phyloP scores from a whole-genome alignment of 2,329 filamentous ascomycete genomes.

The Cadophora gregata region DNA sequence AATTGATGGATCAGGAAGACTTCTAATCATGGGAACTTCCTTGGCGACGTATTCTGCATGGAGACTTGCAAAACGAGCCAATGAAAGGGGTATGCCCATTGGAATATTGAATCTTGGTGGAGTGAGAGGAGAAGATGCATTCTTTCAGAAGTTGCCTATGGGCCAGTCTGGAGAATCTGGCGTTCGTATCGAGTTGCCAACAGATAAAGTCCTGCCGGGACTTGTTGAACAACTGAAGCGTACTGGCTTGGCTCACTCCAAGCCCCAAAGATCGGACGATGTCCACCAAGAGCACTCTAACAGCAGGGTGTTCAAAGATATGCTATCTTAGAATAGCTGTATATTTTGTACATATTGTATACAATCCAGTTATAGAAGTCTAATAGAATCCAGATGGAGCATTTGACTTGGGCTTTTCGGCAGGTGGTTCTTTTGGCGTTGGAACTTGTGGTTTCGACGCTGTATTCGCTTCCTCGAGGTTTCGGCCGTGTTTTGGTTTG shows the following conservation, averaged over 20 bases:
- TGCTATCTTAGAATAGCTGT: slow-evolving; percentile 56
- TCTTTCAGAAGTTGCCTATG: slow-evolving; percentile 65
- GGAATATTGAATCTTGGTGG: slow-evolving; percentile 89
- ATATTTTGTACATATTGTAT: slow-evolving; percentile 37
- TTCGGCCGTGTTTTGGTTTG: slow-evolving; percentile 36
- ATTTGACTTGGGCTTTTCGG: slow-evolving; percentile 35
- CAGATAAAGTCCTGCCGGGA: slow-evolving; percentile 61
- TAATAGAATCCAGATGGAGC: slow-evolving; percentile 44
- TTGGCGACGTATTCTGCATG: slow-evolving; percentile 95
- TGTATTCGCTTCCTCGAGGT: slow-evolving; percentile 22
- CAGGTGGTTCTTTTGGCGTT: slow-evolving; percentile 11
- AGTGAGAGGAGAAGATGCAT: slow-evolving; percentile 76
- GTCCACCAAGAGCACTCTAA: slow-evolving; percentile 36
- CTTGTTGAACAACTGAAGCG: slow-evolving; percentile 57
- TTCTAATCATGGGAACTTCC: slow-evolving; percentile 86
- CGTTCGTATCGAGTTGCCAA: slow-evolving; percentile 63
- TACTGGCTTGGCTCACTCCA: slow-evolving; percentile 37
- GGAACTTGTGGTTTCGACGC: slow-evolving; percentile 19
- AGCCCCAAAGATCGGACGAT: slow-evolving; percentile 42
- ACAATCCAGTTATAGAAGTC: slow-evolving; percentile 18
- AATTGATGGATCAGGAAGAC: slow-evolving; percentile 74
- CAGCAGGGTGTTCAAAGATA: slow-evolving; percentile 59
- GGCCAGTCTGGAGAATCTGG: slow-evolving; percentile 57
- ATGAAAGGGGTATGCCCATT: slow-evolving; percentile 82
- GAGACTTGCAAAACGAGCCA: slow-evolving; percentile 83